phyloP scores from a whole-genome alignment of 495 filamentous ascomycete species.

The Rostrohypoxylon terebratum region DNA sequence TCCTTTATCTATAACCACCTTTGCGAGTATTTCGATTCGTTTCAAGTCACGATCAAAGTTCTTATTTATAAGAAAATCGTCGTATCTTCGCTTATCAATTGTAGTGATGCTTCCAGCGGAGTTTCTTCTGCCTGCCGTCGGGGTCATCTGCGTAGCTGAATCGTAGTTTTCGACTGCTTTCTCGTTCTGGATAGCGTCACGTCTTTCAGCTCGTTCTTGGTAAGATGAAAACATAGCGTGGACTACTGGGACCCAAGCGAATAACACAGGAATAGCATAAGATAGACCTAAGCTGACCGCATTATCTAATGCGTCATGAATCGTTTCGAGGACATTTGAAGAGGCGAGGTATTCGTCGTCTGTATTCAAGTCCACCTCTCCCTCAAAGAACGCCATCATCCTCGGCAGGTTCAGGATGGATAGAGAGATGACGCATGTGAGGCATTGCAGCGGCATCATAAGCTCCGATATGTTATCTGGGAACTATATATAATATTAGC shows the following conservation, averaged over 20 bases:
- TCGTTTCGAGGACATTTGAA: slow-evolving; percentile 68
- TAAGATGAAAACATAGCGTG: slow-evolving; percentile 72
- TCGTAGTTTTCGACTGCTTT: slow-evolving; percentile 68
- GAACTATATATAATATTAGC: slow-evolving; percentile 50
- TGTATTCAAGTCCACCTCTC: slow-evolving; percentile 54
- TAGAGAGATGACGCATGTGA: slow-evolving; percentile 79
- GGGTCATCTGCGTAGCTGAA: slow-evolving; percentile 53
- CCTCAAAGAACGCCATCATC: slow-evolving; percentile 57
- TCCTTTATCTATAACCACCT: slow-evolving; percentile 64
- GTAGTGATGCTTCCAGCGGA: slow-evolving; percentile 64
- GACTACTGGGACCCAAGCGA: slow-evolving; percentile 83
- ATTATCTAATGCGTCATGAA: slow-evolving; percentile 70
- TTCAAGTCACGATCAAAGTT: slow-evolving; percentile 55
- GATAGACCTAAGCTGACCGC: slow-evolving; percentile 57
- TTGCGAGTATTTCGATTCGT: slow-evolving; percentile 55
- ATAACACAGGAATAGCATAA: slow-evolving; percentile 73
- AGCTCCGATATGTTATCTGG: slow-evolving; percentile 62
- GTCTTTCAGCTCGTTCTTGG: slow-evolving; percentile 65
- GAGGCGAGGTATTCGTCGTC: slow-evolving; percentile 70
- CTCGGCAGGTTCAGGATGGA: slow-evolving; percentile 76
- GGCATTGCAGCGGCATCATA: slow-evolving; percentile 69
- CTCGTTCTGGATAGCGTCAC: slow-evolving; percentile 72
- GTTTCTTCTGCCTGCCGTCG: slow-evolving; percentile 56
- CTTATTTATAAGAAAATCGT: slow-evolving; percentile 59
- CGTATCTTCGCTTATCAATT: slow-evolving; percentile 61